These are phyloP conservation scores for Chaetoscypha palmicola DNA, from an alignment of 2,329 filamentous ascomycete species.

Conservation along the genomic window DNA sequence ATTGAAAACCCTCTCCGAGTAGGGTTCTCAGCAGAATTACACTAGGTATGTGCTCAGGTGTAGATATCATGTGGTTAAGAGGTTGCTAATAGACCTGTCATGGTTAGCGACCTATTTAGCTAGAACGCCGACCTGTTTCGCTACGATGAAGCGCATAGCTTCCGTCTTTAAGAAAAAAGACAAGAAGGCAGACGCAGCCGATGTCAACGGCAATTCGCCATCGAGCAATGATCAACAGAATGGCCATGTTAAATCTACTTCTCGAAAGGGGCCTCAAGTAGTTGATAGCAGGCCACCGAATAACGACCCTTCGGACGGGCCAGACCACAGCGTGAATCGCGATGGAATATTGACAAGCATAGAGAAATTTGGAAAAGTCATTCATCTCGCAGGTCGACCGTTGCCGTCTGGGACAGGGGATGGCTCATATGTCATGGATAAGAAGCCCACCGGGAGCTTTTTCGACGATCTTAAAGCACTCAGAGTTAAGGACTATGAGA, in stretches of 20 bases:
- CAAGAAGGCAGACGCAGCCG: constrained; percentile 6
- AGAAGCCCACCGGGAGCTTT: constrained; percentile 42
- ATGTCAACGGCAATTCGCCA: constrained; percentile 1
- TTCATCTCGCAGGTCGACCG: constrained; percentile 51
- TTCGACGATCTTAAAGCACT: constrained; percentile 52
- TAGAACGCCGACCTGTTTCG: not conserved
- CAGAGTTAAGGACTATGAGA: constrained; percentile 47
- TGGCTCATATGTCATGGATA: constrained; percentile 47
- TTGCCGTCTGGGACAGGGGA: constrained; percentile 56
- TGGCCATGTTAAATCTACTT: no score
- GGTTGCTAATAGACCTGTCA: no score
- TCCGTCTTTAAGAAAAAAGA: constrained; percentile 11
- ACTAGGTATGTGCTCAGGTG: no score
- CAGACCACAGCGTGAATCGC: constrained; percentile 14
- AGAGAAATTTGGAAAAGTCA: constrained; percentile 12
- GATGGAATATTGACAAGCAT: constrained; percentile 11
- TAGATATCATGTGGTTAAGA: no score
- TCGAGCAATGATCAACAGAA: no score
- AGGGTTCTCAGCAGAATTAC: no score
- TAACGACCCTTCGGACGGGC: constrained; percentile 8
- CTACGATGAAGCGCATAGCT: constrained; percentile 7
- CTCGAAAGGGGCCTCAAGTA: no score
- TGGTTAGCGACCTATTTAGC: not conserved
- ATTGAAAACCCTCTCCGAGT: no score
- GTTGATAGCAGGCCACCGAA: constrained; percentile 3